These are phyloP conservation scores for Coemansia sp. DNA, from an alignment of 192 early-diverging fungal genomes.

Conservation along the genomic window DNA sequence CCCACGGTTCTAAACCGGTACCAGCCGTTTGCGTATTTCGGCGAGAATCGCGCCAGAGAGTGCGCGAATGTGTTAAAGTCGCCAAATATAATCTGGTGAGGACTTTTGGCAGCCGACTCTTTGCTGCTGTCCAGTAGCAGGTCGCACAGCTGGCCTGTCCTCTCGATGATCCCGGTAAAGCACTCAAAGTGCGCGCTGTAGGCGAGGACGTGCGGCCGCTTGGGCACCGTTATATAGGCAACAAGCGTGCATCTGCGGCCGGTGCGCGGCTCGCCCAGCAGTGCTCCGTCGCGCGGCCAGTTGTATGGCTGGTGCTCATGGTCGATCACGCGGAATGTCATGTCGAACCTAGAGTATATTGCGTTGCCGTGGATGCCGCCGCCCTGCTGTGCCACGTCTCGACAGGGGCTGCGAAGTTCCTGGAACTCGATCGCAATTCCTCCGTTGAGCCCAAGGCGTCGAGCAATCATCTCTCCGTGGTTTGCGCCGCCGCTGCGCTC, in stretches of 20 bases:
- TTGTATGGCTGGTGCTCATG: slow-evolving; percentile 71
- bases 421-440: slow-evolving; percentile 75
- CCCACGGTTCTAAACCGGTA: slow-evolving; percentile 69
- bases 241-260: slow-evolving; percentile 65
- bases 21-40: slow-evolving; percentile 64
- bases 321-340: slow-evolving; percentile 63
- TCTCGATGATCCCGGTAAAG: slow-evolving; percentile 74
- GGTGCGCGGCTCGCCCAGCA: slow-evolving; percentile 66
- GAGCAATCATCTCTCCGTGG: slow-evolving; percentile 66
- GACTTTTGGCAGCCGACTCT: slow-evolving; percentile 33
- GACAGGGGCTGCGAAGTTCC: slow-evolving; percentile 65
- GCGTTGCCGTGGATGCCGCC: slow-evolving; percentile 83
- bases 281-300: slow-evolving; percentile 67
- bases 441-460: slow-evolving; percentile 62
- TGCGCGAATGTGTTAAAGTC: slow-evolving; percentile 82
- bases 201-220: slow-evolving; percentile 60
- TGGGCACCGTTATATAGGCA: slow-evolving; percentile 58
- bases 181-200: slow-evolving; percentile 78
- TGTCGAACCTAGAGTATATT: slow-evolving; percentile 66
- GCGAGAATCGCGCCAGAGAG: slow-evolving; percentile 71
- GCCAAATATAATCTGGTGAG: slow-evolving; percentile 74
- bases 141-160: slow-evolving; percentile 68
- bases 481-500: slow-evolving; percentile 64
- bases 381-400: slow-evolving; percentile 64
- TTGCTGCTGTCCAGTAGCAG: slow-evolving; percentile 63